Base-by-base conservation (phyloP, 768 basidiomycete genomes). In the Lactarius indigo region DNA sequence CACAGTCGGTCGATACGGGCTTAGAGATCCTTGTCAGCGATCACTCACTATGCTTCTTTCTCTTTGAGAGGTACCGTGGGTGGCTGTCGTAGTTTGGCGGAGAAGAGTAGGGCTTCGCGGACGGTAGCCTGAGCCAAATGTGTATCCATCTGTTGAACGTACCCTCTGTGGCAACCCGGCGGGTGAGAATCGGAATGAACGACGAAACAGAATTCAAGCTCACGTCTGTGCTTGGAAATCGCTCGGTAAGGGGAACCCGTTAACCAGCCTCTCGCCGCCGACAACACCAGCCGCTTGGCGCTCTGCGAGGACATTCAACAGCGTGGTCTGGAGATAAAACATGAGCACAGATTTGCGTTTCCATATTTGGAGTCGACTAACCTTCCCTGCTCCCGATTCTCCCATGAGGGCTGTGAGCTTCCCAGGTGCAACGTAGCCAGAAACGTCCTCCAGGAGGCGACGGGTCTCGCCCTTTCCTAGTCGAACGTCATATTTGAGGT, bases 71-170 rank as follows among this genome's bases (percentile, higher is more conserved):
- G 78, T 3, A 92, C 87, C 1, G 81, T 79, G 1, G 80, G 74
- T 0, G 91, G 91, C 73, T 94, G 93, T 39, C 92, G 87, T 37
- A 94, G 79, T 60, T 83, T 85, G 3, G 92, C 93, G 2, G 92
- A 94, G 77, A 92, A 89, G 47, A 85, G 76, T 9, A 95, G 78
- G 1, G 92, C 91, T 72, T 95, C 91, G 30, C 90, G 84, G 15
- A 95, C 92, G 9, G 91, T 94, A 1, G 85, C 77, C 9, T 87
- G 85, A 30, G 86, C 83, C 23, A 89, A 81, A 76, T 95, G 94
- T 0, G 87, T 89, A 70, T 93, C 92, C 81, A 85, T 85, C 73
- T 96, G 94, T 72, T 96, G 92, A 64, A 89, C 91, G 72, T 94
- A 96, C 0, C 91, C 92, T 57, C 87, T 89, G 12, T 35, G 66